phyloP scores from a whole-genome alignment of 192 early-diverging fungal genomes.

The Chytriomyces hyalinus region DNA sequence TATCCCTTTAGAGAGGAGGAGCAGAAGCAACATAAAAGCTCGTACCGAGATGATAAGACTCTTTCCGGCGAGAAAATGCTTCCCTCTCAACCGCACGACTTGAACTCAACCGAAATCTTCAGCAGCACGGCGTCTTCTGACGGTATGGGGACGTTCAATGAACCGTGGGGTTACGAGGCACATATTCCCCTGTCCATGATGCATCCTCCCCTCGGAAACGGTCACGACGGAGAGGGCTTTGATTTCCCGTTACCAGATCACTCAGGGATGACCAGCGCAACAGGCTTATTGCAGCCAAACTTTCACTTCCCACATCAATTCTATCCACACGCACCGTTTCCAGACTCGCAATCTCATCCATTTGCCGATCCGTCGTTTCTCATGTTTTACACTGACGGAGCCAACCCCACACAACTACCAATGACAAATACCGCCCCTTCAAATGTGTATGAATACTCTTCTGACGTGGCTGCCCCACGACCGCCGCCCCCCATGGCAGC shows the following conservation, averaged over 20 bases:
- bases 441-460: too few species aligned
- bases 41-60: background rate
- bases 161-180: background rate
- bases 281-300: background rate
- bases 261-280: background rate
- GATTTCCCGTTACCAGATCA: too few species aligned
- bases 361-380: slow-evolving; percentile 12
- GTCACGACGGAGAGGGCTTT: too few species aligned
- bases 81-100: background rate
- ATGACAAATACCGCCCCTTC: background rate
- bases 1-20: background rate
- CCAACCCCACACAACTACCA: background rate
- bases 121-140: background rate
- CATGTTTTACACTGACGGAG: slow-evolving; percentile 3
- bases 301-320: slow-evolving; percentile 20
- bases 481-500: too few species aligned
- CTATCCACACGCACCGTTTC: slow-evolving; percentile 10
- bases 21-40: background rate
- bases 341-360: background rate
- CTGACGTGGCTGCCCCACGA: too few species aligned
- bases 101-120: background rate
- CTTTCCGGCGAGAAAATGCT: background rate
- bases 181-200: slow-evolving; percentile 28
- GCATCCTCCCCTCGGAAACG: slow-evolving; percentile 24
- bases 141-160: slow-evolving; percentile 18